Percentiles rank a stretch among this genome's conserved stretches.
Evolutionary conservation across 225 moss, liverwort and hornwort genomes (phyloP).

Genomic region (Thuidium tamariscinum): DNA sequence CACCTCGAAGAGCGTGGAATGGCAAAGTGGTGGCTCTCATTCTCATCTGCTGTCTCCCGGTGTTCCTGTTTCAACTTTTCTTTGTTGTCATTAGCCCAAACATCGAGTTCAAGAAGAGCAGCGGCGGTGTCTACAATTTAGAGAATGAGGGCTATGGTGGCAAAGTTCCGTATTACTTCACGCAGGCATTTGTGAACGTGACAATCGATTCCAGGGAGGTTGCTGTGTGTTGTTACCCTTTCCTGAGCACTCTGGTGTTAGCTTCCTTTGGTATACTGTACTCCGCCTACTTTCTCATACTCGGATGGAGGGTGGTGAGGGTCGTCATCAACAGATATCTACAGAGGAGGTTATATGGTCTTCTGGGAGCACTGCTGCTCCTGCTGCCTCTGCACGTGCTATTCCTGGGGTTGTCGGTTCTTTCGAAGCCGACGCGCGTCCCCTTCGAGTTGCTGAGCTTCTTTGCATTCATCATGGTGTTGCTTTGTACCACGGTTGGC

Average conservation of each 20-base stretch:
- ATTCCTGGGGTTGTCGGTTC: slow-evolving; percentile 72
- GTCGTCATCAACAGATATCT: slow-evolving; percentile 81
- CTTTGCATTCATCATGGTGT: slow-evolving; percentile 72
- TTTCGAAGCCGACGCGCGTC: slow-evolving; percentile 59
- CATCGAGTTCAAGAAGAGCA: slow-evolving; percentile 48
- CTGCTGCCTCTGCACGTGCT: slow-evolving; percentile 79
- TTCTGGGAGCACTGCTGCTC: slow-evolving; percentile 61
- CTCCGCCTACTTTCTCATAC: slow-evolving; percentile 60
- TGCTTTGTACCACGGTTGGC: slow-evolving; percentile 81
- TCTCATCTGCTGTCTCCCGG: slow-evolving; percentile 70
- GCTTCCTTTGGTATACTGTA: slow-evolving; percentile 73
- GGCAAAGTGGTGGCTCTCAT: slow-evolving; percentile 80
- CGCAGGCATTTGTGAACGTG: slow-evolving; percentile 64
- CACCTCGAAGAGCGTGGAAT: slow-evolving; percentile 86
- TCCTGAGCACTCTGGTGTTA: slow-evolving; percentile 77
- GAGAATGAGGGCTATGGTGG: slow-evolving; percentile 65
- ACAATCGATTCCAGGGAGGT: slow-evolving; percentile 30
- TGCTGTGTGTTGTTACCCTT: slow-evolving; percentile 84
- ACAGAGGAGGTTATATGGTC: slow-evolving; percentile 69
- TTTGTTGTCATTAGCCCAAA: slow-evolving; percentile 73
- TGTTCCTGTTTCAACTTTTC: slow-evolving; percentile 77
- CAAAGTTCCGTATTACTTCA: slow-evolving; percentile 72
- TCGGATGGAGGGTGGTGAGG: slow-evolving; percentile 89
- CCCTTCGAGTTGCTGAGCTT: slow-evolving; percentile 76
- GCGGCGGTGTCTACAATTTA: slow-evolving; percentile 27